Conservation (phyloP, 2,329 filamentous ascomycete genomes). For the Setomelanomma holmii region DNA sequence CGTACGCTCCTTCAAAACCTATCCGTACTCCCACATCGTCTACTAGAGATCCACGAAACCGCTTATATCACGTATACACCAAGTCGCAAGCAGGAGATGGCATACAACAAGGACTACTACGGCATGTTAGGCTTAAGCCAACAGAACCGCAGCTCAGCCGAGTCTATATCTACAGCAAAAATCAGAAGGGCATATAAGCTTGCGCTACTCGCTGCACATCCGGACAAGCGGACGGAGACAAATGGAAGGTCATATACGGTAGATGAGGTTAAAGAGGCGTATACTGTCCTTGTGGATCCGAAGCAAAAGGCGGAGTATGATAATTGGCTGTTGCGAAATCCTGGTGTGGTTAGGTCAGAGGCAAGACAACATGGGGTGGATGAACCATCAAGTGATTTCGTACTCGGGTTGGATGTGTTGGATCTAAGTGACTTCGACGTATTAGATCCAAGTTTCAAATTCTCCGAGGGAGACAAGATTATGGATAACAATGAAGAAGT, state of each 20-base stretch:
- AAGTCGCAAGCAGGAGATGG: conserved; percentile 12
- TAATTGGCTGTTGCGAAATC: conserved; percentile 21
- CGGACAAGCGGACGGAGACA: conserved; percentile 57
- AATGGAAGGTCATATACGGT: conserved; percentile 50
- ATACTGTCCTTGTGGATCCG: conserved; percentile 59
- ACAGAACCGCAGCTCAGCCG: conserved; percentile 8
- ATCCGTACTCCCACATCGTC: neutral
- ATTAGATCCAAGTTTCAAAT: conserved; percentile 1
- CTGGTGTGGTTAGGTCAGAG: neutral
- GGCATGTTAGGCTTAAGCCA: conserved; percentile 28
- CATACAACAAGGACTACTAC: conserved; percentile 42
- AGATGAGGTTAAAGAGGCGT: conserved; percentile 67
- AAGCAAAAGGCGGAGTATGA: conserved; percentile 52
- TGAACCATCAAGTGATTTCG: conserved; percentile 23
- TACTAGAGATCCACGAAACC: no score
- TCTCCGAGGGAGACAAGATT: conserved; percentile 1
- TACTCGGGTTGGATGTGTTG: conserved; percentile 62
- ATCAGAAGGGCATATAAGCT: conserved; percentile 59
- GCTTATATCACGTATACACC: no score
- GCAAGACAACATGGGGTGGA: neutral
- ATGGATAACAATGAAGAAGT: conserved; percentile 44
- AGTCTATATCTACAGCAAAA: conserved; percentile 6
- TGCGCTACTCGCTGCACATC: conserved; percentile 65
- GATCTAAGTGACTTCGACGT: conserved; percentile 61
- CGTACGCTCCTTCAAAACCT: no score